Evolutionary conservation across 2,329 filamentous ascomycete genomes (phyloP), one percentile per base, ranked within the genome.

Genomic region (Ceratocystis destructans): DNA sequence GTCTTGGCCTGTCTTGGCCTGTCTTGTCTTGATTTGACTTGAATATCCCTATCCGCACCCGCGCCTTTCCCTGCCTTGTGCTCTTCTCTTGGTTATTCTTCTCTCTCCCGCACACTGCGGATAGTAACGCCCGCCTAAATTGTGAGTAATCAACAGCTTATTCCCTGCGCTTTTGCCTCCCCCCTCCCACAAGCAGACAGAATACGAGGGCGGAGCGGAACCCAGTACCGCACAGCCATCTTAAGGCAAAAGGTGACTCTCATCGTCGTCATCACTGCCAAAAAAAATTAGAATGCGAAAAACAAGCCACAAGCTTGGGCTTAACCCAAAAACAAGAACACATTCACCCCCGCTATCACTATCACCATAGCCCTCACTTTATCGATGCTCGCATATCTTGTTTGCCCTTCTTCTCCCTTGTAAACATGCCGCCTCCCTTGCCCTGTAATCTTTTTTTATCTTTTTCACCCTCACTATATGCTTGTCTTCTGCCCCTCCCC

Each of bases 361-460:
- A 41, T 41, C 37, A 3, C 10, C 37, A 41, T 41, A 41, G 10
- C 37, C 37, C 37, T 41, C 37, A 15, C 37, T 37, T 37, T 59
- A 37, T 37, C 55, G 20, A 37, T 37, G 28, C 17, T 33, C 33
- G 28, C 55, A 57, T 31, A 17, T 57, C 53, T 31, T 57, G 28
- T 22, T 8, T 57, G 28, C 53, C 20, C 10, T 8, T 22, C 12
- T 15, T 31, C 53, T 31, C 15, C 10, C 22, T 20, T 7, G 5
- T 33, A 20, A 57, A 57, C 53, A 31, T 57, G 4, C 53, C 53
- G 10, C 5, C 22, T 61, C 44, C 25, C 63, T 59, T 67, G 15
- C 48, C 37, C 41, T 45, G 6, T 63, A 37, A 20, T 69, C 57
- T 68, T 61, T 37, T 48, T 66, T 67, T 66, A 33, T 48, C 53